Conservation (phyloP, 805 yeast genomes). For the Candida krabiensis region DNA sequence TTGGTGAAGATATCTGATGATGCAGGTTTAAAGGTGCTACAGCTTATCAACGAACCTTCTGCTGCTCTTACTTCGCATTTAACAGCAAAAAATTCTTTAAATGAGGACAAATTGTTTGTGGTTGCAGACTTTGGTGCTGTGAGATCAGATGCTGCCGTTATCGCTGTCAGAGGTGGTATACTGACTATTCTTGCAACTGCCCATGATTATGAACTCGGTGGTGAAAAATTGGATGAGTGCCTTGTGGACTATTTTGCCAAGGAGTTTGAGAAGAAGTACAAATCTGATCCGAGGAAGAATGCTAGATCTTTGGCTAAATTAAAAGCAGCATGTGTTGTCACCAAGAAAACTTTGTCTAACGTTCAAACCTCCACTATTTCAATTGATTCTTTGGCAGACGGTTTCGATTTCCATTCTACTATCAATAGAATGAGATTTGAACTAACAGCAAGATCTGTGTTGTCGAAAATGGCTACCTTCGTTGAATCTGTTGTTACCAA, state of each 20-base stretch:
- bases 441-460: conserved; percentile 75
- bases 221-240: conserved; percentile 78
- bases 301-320: conserved; percentile 89
- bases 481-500: conserved; percentile 72
- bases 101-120: conserved; percentile 73
- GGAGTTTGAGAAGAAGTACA: conserved; percentile 89
- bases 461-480: conserved; percentile 73
- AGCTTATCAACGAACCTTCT: conserved; percentile 88
- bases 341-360: conserved; percentile 90
- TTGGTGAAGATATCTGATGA: conserved; percentile 59
- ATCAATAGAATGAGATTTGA: conserved; percentile 94
- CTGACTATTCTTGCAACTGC: conserved; percentile 84
- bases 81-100: conserved; percentile 47
- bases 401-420: conserved; percentile 88
- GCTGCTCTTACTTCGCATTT: conserved; percentile 87
- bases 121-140: conserved; percentile 97
- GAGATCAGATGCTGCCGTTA: conserved; percentile 92
- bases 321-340: conserved; percentile 74
- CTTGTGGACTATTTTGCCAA: conserved; percentile 83
- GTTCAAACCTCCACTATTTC: conserved; percentile 88
- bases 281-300: conserved; percentile 75
- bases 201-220: conserved; percentile 83
- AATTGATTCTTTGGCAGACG: conserved; percentile 91
- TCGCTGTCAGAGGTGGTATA: conserved; percentile 92
- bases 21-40: conserved; percentile 79